Base-by-base conservation (phyloP, 805 yeast genomes). In the Saturnispora hagleri region DNA sequence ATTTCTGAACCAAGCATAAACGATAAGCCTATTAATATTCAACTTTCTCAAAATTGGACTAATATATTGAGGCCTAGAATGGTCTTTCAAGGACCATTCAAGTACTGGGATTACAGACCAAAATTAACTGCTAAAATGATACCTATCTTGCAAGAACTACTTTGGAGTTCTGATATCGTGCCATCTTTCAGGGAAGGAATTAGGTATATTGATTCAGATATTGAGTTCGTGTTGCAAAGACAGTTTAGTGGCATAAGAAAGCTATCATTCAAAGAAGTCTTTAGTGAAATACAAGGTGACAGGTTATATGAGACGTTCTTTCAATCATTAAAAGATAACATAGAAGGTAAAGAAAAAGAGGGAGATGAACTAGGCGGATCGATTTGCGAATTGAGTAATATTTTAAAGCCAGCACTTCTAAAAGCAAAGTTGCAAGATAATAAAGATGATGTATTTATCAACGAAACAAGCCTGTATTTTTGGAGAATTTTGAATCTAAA, bases 401-500 rank as follows among this genome's bases (percentile, higher is more conserved):
- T 27, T 15, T 84, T 57, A 70, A 74, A 44, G 59, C 59, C 28
- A 62, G 62, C 17, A 60, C 75, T 31, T 41, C 55, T 6, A 54
- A 58, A 27, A 61, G 57, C 43, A 20, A 49, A 2, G 35, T 38
- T 12, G 27, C 44, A 4, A 55, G 54, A 3, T 38, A 34, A 24
- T n/a, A 69, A 72, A 46, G 69, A 73, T 47, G 69, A 62, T 28
- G 67, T 72, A 52, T 75, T 70, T 34, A 70, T 76, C 42, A 80
- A 74, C 61, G 73, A 73, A 58, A 69, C 73, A 33, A 80, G 77
- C 46, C 63, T 75, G 17, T 64, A 66, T 53, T 76, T 75, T 59
- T 83, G 84, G 89, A 80, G 71, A 58, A 67, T 73, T 43, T 61
- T 86, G 58, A 76, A 79, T 53, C 71, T 85, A 47, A 73, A 75